Evolutionary conservation across 2,329 filamentous ascomycete species (phyloP), one percentile per base, ranked within the genome.

Genomic region (Harringtonia lauricola): DNA sequence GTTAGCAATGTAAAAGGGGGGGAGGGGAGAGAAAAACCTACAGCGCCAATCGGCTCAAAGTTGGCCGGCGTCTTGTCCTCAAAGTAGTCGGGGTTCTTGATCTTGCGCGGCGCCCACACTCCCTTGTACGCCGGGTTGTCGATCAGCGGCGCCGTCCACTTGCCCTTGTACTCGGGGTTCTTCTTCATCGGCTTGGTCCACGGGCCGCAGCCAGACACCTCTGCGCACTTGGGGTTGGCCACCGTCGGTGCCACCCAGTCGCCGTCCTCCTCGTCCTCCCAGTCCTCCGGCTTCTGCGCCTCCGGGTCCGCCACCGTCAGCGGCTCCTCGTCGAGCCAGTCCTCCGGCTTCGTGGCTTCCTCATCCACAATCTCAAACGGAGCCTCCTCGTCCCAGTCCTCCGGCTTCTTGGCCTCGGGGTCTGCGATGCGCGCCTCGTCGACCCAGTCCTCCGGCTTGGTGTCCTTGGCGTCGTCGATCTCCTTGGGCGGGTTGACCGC

Each of bases 71-170:
- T 85, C 82, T 95, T 95, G 76, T 96, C 92, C 77, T 98, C 89
- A 56, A 81, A 98, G 77, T 82, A 96, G 65, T 82, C 76, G 51
- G 92, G 92, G 82, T 98, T 98, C 70, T 84, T 72, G 64, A 98
- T 95, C 83, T 95, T 95, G 68, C 81, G 80, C 56, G 92, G 90
- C 60, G 81, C 79, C 92, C 92, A 98, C 50, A 79, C 71, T 54
- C 92, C 92, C 82, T 96, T 96, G 81, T 96, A 98, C 57, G 75
- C 86, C 47, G 92, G 92, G 81, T 98, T 98, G 69, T 96, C 90
- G 57, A 98, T 87, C 64, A 81, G 77, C 49, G 88, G 86, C 38
- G 92, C 85, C 54, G 78, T 79, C 92, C 92, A 98, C 76, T 94
- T 94, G 81, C 92, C 92, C 86, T 96, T 96, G 81, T 94, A 96